Conservation (phyloP, 768 basidiomycete species). For the Scleroderma citrinum region DNA sequence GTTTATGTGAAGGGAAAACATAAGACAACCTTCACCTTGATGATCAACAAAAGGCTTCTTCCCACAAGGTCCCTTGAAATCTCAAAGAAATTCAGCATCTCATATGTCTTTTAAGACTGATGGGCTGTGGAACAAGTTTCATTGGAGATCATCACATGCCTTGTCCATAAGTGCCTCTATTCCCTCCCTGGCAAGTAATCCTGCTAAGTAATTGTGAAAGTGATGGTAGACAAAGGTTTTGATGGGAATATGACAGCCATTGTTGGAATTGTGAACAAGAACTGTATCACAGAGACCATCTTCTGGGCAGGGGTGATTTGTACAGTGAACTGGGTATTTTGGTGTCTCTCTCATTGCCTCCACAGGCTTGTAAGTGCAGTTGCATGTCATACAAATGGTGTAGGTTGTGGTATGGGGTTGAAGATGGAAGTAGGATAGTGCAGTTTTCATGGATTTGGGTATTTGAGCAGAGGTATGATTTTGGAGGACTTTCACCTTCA, state of each 20-base stretch:
- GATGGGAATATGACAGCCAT: neutral
- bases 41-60: conserved; percentile 6
- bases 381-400: conserved; percentile 11
- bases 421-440: conserved; percentile 8
- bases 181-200: neutral
- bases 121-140: conserved; percentile 8
- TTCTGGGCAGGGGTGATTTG: conserved; percentile 1
- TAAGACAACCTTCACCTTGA: conserved; percentile 19
- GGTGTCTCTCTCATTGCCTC: neutral
- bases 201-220: neutral
- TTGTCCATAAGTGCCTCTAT: conserved; percentile 8
- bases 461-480: neutral
- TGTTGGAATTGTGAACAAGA: neutral
- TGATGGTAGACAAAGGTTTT: neutral
- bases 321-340: conserved; percentile 7
- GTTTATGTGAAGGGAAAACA: conserved; percentile 30
- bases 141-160: neutral
- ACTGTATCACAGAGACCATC: neutral
- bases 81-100: conserved; percentile 17
- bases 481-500: neutral
- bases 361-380: conserved; percentile 5
- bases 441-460: neutral
- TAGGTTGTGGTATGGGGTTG: conserved; percentile 10
- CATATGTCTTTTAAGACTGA: neutral
- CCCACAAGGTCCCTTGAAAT: conserved; percentile 19